Percentiles rank a stretch among this genome's conserved stretches.
Conservation (phyloP, 768 basidiomycete species). For the Mycena sanguinolenta region DNA sequence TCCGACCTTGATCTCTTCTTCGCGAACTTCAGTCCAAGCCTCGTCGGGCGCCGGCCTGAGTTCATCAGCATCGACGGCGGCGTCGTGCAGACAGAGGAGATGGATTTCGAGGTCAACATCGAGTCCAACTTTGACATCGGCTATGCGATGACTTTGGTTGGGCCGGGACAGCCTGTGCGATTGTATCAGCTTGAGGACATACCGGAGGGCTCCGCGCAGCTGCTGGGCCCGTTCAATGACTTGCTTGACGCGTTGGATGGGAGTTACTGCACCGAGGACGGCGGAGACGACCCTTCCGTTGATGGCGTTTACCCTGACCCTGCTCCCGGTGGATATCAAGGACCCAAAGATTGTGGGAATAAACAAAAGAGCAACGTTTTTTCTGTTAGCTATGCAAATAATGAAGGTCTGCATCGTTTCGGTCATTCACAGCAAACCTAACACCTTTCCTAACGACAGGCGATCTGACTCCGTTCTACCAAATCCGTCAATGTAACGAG, state of each 20-base stretch:
- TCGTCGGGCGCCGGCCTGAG: constrained; percentile 51
- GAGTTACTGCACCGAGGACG: constrained; percentile 16
- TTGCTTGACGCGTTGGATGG: constrained; percentile 24
- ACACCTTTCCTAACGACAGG: background rate
- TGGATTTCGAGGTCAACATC: constrained; percentile 60
- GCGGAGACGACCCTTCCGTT: constrained; percentile 15
- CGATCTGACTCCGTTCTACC: constrained; percentile 2
- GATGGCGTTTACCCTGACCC: constrained; percentile 13
- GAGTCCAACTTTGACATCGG: constrained; percentile 72
- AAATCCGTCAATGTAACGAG: constrained; percentile 15
- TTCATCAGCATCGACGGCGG: constrained; percentile 59
- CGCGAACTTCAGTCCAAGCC: constrained; percentile 5
- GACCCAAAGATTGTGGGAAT: constrained; percentile 12
- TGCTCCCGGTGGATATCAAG: background rate
- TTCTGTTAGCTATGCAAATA: background rate
- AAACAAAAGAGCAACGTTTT: constrained; percentile 7
- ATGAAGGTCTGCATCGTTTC: constrained; percentile 3
- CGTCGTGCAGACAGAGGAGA: constrained; percentile 55
- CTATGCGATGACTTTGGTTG: constrained; percentile 61
- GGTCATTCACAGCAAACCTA: background rate
- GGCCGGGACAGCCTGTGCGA: constrained; percentile 52
- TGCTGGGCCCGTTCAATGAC: constrained; percentile 7
- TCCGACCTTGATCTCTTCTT: constrained; percentile 23
- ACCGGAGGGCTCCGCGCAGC: background rate
- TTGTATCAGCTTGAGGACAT: constrained; percentile 61